These are phyloP conservation scores for Camellia oleifera DNA, from an alignment of 179 eudicot species.

Conservation along the genomic window DNA sequence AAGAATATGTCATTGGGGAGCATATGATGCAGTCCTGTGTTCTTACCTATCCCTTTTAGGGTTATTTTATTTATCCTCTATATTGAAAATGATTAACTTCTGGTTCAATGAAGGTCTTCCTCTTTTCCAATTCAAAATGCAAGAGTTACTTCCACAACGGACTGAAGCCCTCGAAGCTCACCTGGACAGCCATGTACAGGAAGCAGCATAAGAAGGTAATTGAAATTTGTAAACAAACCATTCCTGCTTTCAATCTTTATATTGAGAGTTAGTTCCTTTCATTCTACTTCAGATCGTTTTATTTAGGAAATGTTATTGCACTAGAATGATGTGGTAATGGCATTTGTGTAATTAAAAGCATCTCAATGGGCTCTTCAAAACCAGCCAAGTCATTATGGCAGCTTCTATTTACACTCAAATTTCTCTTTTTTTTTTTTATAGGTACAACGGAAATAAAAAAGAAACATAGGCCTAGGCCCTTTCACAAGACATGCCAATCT, in stretches of 20 bases:
- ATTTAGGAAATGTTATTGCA: too few species aligned
- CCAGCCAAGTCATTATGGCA: too few species aligned
- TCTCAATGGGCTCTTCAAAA: too few species aligned
- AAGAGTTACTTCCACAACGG: constrained; percentile 73
- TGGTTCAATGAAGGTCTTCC: constrained; percentile 44
- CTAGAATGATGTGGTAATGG: too few species aligned
- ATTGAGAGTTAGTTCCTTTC: too few species aligned
- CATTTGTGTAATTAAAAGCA: too few species aligned
- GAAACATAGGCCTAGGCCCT: too few species aligned
- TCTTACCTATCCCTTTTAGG: not conserved
- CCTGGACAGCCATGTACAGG: constrained; percentile 67
- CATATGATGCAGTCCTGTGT: not conserved
- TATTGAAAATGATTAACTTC: not conserved
- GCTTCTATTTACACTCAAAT: too few species aligned
- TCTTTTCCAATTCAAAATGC: constrained; percentile 56
- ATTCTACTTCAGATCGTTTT: too few species aligned
- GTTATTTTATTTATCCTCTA: not conserved
- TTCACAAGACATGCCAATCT: too few species aligned
- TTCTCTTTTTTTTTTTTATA: too few species aligned
- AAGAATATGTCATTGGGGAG: not conserved
- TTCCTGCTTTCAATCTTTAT: not conserved
- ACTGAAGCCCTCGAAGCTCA: constrained; percentile 59
- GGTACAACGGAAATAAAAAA: too few species aligned
- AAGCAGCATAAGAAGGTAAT: constrained; percentile 65
- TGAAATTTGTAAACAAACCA: not conserved